Base-by-base conservation (phyloP, 78 protist genomes). In the Dictyostelium intermedium region DNA sequence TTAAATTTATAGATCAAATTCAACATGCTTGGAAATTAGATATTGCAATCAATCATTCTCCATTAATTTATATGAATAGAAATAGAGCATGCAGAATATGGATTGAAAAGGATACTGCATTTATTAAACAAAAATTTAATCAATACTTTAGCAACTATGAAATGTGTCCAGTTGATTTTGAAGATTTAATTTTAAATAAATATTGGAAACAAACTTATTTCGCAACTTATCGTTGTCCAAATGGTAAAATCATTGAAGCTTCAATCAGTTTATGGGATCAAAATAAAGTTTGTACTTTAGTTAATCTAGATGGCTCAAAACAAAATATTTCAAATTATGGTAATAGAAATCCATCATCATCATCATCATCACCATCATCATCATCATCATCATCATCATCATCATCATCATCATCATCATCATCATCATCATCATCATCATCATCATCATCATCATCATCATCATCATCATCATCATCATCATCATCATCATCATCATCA, bases 1-100 rank as follows among this genome's bases (percentile, higher is more conserved):
- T 53, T 8, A 30, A 53, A 32, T 53, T 87, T 14, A 30, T 63
- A n/a, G 82, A 87, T 27, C 93, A 87, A 74, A 83, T 87, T n/a
- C 93, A 87, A 79, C 93, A 87, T 78, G 93, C 93, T 0, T 87
- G 93, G 93, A 50, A 79, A n/a, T 83, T 87, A 7, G 78, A 76
- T 77, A 30, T 56, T 56, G 30, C 32, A 56, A 35, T 56, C 18
- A 25, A 41, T 39, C 84, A 60, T 32, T 77, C 74, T n/a, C 61
- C 32, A 34, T 18, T 79, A 30, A n/a, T 23, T 6, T 30, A 63
- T 63, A 25, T 25, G 32, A 63, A 25, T 25, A 63, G 35, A 63
- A 63, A 63, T 63, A 63, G 35, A 63, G 32, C 39, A 10, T 87
- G 23, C 43, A 60, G 70, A 63, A 66, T 87, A 6, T 87, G 93